Base-by-base conservation (phyloP, 768 basidiomycete species). In the Inosperma sp. region DNA sequence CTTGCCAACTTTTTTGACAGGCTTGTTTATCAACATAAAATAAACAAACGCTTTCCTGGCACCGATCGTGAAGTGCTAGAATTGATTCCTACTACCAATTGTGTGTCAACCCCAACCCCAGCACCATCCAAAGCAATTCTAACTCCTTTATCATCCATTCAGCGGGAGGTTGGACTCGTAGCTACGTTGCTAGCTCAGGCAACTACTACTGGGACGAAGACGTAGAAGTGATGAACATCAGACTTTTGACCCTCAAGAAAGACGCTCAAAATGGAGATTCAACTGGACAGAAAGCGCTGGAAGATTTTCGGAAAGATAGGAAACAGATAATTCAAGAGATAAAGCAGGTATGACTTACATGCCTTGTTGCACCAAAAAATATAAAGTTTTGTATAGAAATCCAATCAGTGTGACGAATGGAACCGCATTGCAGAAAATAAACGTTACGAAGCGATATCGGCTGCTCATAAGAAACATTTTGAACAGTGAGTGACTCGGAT, bases 151-250 rank as follows among this genome's bases (percentile, higher is more conserved):
- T 4, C 53, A 16, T 13, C 17, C 22, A 22, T 21, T 12, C 52
- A 72, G 69, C 62, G 66, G 19, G 65, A 21, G 65, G 62, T 10
- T 62, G 64, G 61, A 17, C 62, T 4, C 61, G 64, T 49, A 63
- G 65, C 0, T 51, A 62, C 39, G 39, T 54, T 3, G 59, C 58
- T 7, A 42, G n/a, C n/a, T n/a, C 19, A 5, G 68, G 64, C 48
- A 59, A 59, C 30, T 71, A 59, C 41, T 72, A 66, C 51, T 72
- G 69, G 71, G 56, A 56, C n/a, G 29, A 33, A 2, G 72, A 72
- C 43, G 60, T 73, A 16, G 35, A 57, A 9, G 39, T 55, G 3
- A 64, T 70, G 49, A 53, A 54, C 4, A 8, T 27, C 9, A 51
- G 48, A 21, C 57, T 64, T 14, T 60, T 21, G 2, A 52, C 4